Base-by-base conservation (phyloP, 2,329 filamentous ascomycete species). In the Ophiostoma angusticollis region DNA sequence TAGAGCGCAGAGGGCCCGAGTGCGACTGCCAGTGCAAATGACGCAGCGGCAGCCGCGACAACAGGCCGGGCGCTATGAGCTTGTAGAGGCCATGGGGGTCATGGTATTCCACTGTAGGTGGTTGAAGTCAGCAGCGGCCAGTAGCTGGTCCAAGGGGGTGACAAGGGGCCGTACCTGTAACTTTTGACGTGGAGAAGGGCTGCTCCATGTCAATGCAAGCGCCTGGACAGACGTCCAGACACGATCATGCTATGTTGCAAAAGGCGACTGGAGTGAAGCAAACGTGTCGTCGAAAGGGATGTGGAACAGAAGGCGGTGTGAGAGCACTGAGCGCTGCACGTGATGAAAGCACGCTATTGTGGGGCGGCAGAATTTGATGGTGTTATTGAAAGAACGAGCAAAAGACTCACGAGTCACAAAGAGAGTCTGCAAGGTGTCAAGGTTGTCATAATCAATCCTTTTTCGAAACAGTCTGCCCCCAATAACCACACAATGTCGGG, bases 1-100 rank as follows among this genome's bases (percentile, higher is more conserved):
- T 98, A 12, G 91, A 95, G 48, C 91, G 81, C 25, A 96, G 65
- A 3, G 91, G 91, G 1, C 91, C 81, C 21, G 81, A 80, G 45
- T 93, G 84, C 12, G 91, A 94, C 58, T 96, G 93, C 91, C 91
- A 98, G 55, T 96, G 85, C 32, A 98, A 75, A 53, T 96, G 93
- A 47, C 79, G 81, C 27, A 98, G 69, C 24, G 91, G 91, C 0
- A 96, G 70, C 39, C 84, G 80, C 30, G 81, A 69, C 29, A 82
- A 68, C 42, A 98, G 68, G 42, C 87, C 78, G 3, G 84, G 76
- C 9, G 81, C 79, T 31, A 96, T 67, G 37, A 89, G 71, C 43
- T 84, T 78, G 61, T 89, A 96, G 47, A 96, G 73, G 52, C 83
- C 80, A 56, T 84, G 82, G 38, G 91, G 89, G 63, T 98, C 91